Percentiles rank a stretch among this genome's conserved stretches.
phyloP scores from a whole-genome alignment of 129 eudicot genomes.

The Flaveria sonorensis region DNA sequence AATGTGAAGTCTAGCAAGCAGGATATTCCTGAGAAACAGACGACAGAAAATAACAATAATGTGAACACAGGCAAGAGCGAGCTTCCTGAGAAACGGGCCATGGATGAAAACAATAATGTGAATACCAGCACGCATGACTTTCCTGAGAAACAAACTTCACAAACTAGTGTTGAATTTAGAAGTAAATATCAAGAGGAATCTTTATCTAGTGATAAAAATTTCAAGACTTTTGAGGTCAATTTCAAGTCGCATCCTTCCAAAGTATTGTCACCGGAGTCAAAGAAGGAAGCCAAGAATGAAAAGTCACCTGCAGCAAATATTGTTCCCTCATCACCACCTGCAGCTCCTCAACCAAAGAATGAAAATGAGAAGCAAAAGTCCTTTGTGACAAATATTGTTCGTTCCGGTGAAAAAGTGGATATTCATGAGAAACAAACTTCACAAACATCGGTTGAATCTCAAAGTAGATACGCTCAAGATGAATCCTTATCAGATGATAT shows the following conservation, averaged over 20 bases:
- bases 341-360: slow-evolving; percentile 18
- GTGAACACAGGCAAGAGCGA: too few species aligned
- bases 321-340: slow-evolving; percentile 17
- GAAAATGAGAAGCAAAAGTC: slow-evolving; percentile 20
- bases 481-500: slow-evolving; percentile 45
- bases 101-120: slow-evolving; percentile 1
- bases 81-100: too few species aligned
- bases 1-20: too few species aligned
- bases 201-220: slow-evolving; percentile 38
- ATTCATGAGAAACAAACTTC: slow-evolving; percentile 31
- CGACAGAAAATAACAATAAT: too few species aligned
- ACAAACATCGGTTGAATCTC: slow-evolving; percentile 33
- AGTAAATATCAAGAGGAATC: slow-evolving; percentile 43
- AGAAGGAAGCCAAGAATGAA: slow-evolving; percentile 19
- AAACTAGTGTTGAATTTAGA: slow-evolving; percentile 36
- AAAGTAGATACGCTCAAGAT: slow-evolving; percentile 37
- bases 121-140: slow-evolving; percentile 37
- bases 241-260: slow-evolving; percentile 45
- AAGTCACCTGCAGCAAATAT: slow-evolving; percentile 13
- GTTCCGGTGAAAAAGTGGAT: slow-evolving; percentile 34
- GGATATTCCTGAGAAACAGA: too few species aligned
- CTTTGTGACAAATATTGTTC: background rate
- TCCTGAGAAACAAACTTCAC: slow-evolving; percentile 35
- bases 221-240: slow-evolving; percentile 29
- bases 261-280: slow-evolving; percentile 14